phyloP scores from a whole-genome alignment of 73 alveolate species.

The Tetrahymena malaccensis region DNA sequence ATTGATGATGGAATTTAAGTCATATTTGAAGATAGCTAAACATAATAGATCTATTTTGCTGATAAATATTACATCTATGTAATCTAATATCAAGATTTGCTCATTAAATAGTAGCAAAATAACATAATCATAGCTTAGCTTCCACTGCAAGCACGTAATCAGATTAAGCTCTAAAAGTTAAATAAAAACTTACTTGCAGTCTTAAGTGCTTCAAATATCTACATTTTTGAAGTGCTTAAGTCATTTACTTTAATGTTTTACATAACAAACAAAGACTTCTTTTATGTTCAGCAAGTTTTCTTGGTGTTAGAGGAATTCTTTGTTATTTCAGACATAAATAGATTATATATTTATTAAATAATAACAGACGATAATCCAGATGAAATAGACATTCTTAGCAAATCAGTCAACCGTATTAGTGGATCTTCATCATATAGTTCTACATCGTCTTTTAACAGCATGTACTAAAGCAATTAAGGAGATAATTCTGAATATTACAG shows the following conservation, averaged over 20 bases:
- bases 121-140: neutral
- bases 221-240: neutral
- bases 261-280: neutral
- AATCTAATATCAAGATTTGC: neutral
- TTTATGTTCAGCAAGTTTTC: neutral
- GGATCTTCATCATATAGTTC: neutral
- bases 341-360: neutral
- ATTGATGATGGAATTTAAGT: neutral
- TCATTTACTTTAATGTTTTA: neutral
- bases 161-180: neutral
- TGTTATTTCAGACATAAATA: neutral
- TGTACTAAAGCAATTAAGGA: neutral
- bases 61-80: neutral
- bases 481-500: neutral
- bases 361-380: neutral
- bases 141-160: neutral
- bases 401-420: neutral
- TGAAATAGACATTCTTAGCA: neutral
- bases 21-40: neutral
- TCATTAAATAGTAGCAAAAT: neutral
- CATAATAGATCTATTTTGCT: neutral
- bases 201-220: neutral
- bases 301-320: neutral
- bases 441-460: neutral
- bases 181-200: neutral